Evolutionary conservation across 1,284 basidiomycete genomes (phyloP).

Genomic region (Tilletiopsis washingtonensis): DNA sequence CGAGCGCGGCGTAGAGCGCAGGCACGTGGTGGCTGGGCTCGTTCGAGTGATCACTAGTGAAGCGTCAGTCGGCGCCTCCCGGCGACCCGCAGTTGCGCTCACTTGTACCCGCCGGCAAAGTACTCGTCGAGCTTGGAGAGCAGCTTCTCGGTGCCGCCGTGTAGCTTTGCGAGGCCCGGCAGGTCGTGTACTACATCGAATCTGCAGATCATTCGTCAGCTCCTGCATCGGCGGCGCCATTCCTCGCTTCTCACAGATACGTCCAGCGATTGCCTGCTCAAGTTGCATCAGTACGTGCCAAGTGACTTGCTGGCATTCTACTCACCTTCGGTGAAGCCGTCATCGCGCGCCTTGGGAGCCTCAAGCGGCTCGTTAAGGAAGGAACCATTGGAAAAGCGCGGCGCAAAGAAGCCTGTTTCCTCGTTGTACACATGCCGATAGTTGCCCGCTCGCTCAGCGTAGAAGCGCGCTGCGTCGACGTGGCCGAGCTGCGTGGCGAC

Average conservation of each 20-base stretch:
- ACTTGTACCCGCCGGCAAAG: constrained; percentile 72
- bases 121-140: constrained; percentile 65
- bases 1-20: constrained; percentile 67
- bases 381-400: constrained; percentile 59
- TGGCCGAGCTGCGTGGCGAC: constrained; percentile 57
- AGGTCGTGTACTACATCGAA: constrained; percentile 52
- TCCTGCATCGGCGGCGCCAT: too few relatives aligned
- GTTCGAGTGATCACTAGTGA: constrained; percentile 72
- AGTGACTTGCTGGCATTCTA: too few relatives aligned
- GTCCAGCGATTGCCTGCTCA: constrained; percentile 60
- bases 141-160: constrained; percentile 62
- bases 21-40: constrained; percentile 76
- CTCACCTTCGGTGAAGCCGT: constrained; percentile 73
- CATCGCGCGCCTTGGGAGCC: constrained; percentile 59
- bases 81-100: too few relatives aligned
- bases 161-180: constrained; percentile 57
- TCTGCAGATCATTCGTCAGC: too few relatives aligned
- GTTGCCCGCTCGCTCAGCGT: constrained; percentile 55
- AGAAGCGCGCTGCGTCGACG: constrained; percentile 51
- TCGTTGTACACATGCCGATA: constrained; percentile 63
- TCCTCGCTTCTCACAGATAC: too few relatives aligned
- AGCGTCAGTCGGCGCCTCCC: too few relatives aligned
- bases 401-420: constrained; percentile 71
- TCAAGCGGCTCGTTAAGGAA: constrained; percentile 22
- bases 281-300: too few relatives aligned